phyloP scores from a whole-genome alignment of 106 monocot species.

The Phalaenopsis equestris region DNA sequence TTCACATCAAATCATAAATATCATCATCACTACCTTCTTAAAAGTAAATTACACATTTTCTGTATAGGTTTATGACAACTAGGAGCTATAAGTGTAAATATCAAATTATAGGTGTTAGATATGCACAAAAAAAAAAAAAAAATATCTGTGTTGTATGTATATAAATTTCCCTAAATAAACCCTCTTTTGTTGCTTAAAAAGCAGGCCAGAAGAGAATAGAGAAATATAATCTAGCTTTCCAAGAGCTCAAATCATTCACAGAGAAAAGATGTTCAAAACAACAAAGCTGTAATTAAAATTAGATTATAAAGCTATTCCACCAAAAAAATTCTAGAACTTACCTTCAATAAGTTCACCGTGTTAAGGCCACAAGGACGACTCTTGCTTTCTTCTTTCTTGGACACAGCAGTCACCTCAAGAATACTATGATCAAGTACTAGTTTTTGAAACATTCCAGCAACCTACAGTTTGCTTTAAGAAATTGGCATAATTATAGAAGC shows the following conservation, averaged over 20 bases:
- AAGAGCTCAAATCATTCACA: not conserved
- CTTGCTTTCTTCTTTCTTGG: conserved; percentile 75
- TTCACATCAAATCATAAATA: too few species aligned
- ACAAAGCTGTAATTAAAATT: not conserved
- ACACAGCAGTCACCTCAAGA: conserved; percentile 62
- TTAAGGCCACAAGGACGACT: conserved; percentile 90
- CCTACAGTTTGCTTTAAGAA: conserved; percentile 39
- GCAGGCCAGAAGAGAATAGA: not conserved
- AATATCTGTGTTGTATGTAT: too few species aligned
- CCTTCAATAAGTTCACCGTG: conserved; percentile 89
- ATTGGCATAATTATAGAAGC: not conserved
- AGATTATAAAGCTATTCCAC: not conserved
- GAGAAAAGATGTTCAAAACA: not conserved
- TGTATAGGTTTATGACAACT: too few species aligned
- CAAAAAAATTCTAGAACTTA: conserved; percentile 3
- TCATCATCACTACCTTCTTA: too few species aligned
- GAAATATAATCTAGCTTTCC: not conserved
- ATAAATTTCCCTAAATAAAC: not conserved
- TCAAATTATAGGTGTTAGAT: too few species aligned
- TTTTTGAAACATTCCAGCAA: conserved; percentile 85
- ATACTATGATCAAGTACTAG: conserved; percentile 52
- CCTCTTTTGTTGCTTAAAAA: not conserved
- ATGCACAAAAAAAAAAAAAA: too few species aligned
- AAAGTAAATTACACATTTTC: too few species aligned
- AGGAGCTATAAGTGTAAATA: too few species aligned